phyloP scores from a whole-genome alignment of 371 early-diverging fungal species.

The Mucor mucedo region DNA sequence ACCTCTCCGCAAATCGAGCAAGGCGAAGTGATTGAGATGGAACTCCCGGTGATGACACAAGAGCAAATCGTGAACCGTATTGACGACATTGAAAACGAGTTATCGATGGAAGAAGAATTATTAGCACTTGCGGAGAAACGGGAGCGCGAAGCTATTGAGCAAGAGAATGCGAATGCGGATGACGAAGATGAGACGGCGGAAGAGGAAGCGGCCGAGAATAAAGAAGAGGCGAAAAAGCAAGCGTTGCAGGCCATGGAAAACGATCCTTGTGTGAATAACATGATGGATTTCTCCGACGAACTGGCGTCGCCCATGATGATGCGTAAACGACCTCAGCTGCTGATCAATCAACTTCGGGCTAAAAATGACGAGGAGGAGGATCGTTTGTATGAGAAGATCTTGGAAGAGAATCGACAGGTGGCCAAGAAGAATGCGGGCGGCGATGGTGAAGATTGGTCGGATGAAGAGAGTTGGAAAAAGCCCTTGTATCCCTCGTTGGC shows the following conservation, averaged over 20 bases:
- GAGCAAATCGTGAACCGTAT: slow-evolving; percentile 58
- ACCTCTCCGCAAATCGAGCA: slow-evolving; percentile 25
- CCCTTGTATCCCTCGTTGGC: slow-evolving; percentile 47
- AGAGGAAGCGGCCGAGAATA: slow-evolving; percentile 26
- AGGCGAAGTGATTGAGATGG: background rate
- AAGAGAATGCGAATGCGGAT: slow-evolving; percentile 13
- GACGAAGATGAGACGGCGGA: slow-evolving; percentile 30
- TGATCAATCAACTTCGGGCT: slow-evolving; percentile 48
- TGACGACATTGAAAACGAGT: slow-evolving; percentile 56
- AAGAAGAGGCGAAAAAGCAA: slow-evolving; percentile 48
- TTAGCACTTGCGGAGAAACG: slow-evolving; percentile 34
- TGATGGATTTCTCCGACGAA: slow-evolving; percentile 29
- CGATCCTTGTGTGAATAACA: slow-evolving; percentile 23
- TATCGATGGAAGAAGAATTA: slow-evolving; percentile 52
- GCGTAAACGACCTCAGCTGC: slow-evolving; percentile 50
- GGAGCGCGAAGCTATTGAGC: slow-evolving; percentile 22
- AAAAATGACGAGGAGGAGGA: slow-evolving; percentile 50
- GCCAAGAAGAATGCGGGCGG: slow-evolving; percentile 54
- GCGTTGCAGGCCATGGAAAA: slow-evolving; percentile 48
- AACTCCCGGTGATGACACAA: slow-evolving; percentile 34
- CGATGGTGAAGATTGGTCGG: slow-evolving; percentile 42
- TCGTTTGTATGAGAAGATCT: slow-evolving; percentile 53
- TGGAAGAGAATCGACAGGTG: slow-evolving; percentile 61
- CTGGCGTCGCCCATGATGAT: slow-evolving; percentile 36
- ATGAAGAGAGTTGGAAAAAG: slow-evolving; percentile 47